Base-by-base conservation (phyloP, 805 yeast genomes). In the Saturnispora galanensis region DNA sequence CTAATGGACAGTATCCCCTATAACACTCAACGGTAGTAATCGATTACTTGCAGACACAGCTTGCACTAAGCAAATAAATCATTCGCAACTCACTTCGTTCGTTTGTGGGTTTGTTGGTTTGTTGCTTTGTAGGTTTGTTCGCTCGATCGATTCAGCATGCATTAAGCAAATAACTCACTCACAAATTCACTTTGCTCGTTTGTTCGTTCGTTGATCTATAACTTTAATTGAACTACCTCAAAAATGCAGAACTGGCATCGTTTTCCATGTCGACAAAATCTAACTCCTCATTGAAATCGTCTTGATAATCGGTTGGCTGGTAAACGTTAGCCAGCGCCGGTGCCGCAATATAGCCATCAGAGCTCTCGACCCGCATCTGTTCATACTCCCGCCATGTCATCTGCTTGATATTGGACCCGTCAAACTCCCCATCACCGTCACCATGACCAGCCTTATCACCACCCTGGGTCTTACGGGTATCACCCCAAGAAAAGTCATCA, bases 401-500 rank as follows among this genome's bases (percentile, higher is more conserved):
- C 90, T 90, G 89, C 41, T 76, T 76, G 59, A 93, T 93, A 56
- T 77, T 77, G 1, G 94, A 79, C n/a, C 93, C 84, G 62, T 90
- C 97, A 60, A 90, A 93, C 50, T 79, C 81, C 54, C 97, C 97
- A 37, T 76, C 84, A 17, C 54, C 71, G 18, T 71, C 84, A 38
- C 77, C 83, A 58, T 85, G 93, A 18, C 74, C 77, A 17, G 76
- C 80, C 54, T 80, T 77, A 35, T 76, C 85, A 10, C 77, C 87
- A 17, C 79, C 82, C 21, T 74, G 74, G 41, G 87, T 77, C n/a
- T 80, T 73, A 69, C 96, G 74, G 2, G 96, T 89, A 48, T 86
- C 95, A 58, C 97, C 96, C 97, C 97, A 89, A 60, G 88, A 79
- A 65, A 89, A 89, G 60, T 89, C 96, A 64, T 89, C 97, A 64